These are phyloP conservation scores for Beta macrorhiza DNA, from an alignment of 179 eudicot genomes.

Conservation along the genomic window DNA sequence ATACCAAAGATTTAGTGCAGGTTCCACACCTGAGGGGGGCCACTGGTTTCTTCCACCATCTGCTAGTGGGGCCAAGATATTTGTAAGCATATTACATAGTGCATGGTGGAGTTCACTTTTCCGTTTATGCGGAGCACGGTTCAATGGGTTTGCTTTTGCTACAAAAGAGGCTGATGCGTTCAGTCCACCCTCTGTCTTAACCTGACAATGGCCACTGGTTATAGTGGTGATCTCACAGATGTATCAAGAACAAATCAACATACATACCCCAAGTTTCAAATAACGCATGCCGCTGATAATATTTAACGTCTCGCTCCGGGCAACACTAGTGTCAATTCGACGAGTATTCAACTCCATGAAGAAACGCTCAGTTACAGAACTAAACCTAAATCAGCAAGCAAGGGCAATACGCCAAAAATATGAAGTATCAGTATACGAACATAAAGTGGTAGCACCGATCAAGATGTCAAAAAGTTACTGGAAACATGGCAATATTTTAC, in stretches of 20 bases:
- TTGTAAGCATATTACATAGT: conserved; percentile 94
- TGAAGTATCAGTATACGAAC: neutral
- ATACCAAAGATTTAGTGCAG: conserved; percentile 92
- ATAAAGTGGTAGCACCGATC: neutral
- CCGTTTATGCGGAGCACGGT: conserved; percentile 93
- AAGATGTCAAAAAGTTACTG: neutral
- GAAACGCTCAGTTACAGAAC: conserved; percentile 97
- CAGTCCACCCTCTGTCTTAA: conserved; percentile 94
- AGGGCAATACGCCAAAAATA: neutral
- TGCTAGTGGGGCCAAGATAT: conserved; percentile 93
- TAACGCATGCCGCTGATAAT: conserved; percentile 98
- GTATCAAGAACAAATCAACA: conserved; percentile 14
- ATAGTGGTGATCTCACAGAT: conserved; percentile 17
- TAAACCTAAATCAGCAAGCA: conserved; percentile 49
- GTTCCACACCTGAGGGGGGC: conserved; percentile 97
- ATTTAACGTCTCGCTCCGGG: conserved; percentile 91
- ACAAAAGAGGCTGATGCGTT: conserved; percentile 99
- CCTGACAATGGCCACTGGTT: conserved; percentile 54
- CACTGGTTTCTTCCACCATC: conserved; percentile 94
- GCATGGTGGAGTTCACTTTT: conserved; percentile 99
- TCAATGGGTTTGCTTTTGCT: conserved; percentile 95
- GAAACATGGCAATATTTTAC: neutral
- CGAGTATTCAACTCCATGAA: conserved; percentile 98
- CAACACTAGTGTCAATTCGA: conserved; percentile 84
- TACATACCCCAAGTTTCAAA: conserved; percentile 94